These are phyloP conservation scores for Karstenula rhodostoma DNA, from an alignment of 2,329 filamentous ascomycete species.

Conservation along the genomic window DNA sequence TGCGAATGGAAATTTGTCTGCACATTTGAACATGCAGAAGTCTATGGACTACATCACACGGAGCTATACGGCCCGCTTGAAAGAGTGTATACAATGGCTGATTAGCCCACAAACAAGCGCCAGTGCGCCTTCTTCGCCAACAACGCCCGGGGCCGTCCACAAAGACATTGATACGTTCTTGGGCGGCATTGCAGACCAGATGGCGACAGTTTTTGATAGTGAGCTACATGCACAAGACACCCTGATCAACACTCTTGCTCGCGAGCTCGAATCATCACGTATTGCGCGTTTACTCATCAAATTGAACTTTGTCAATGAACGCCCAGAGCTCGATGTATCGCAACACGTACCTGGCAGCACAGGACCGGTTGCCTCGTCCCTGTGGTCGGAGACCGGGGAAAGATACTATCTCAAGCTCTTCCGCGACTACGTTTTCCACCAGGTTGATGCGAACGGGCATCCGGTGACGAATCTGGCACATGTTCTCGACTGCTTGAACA, in stretches of 20 bases:
- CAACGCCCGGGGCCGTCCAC: constrained; percentile 47
- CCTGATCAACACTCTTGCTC: constrained; percentile 73
- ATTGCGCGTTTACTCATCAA: constrained; percentile 83
- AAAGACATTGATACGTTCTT: constrained; percentile 85
- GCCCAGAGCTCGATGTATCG: constrained; percentile 82
- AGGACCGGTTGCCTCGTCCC: constrained; percentile 43
- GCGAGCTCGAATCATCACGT: constrained; percentile 90
- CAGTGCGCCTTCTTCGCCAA: constrained; percentile 41
- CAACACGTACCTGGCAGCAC: constrained; percentile 48
- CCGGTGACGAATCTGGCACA: constrained; percentile 88
- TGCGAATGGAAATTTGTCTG: constrained; percentile 71
- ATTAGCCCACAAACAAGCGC: constrained; percentile 63
- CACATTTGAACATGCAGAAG: constrained; percentile 70
- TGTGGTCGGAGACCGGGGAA: constrained; percentile 93
- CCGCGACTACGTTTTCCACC: constrained; percentile 96
- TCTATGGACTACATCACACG: constrained; percentile 79
- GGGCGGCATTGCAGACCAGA: constrained; percentile 77
- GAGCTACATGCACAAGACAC: constrained; percentile 82
- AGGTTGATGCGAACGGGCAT: constrained; percentile 84
- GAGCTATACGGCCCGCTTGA: constrained; percentile 79
- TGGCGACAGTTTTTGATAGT: constrained; percentile 78
- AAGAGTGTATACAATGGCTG: constrained; percentile 83
- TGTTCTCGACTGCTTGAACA: constrained; percentile 86
- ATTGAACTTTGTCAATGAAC: constrained; percentile 86
- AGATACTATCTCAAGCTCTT: constrained; percentile 94